Conservation (phyloP, 2,329 filamentous ascomycete genomes). For the Phialemonium atrogriseum region DNA sequence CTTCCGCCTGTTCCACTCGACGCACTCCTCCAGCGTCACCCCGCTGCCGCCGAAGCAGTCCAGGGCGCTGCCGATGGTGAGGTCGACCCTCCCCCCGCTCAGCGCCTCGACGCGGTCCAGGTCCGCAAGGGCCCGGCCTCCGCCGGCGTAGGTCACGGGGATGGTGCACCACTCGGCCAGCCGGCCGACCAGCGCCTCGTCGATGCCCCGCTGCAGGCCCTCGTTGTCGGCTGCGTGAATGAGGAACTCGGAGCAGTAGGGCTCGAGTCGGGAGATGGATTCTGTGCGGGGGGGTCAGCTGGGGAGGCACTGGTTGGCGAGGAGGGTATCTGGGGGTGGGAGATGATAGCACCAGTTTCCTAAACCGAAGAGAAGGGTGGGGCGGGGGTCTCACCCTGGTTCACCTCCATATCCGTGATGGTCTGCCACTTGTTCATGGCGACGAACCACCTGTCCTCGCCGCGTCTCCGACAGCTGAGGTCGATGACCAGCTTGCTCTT, state of each 20-base stretch:
- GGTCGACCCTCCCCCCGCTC: constrained; percentile 74
- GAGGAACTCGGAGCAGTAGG: constrained; percentile 92
- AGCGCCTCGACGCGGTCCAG: constrained; percentile 72
- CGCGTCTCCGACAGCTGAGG: constrained; percentile 76
- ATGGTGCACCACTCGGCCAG: constrained; percentile 82
- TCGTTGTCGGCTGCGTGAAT: constrained; percentile 97
- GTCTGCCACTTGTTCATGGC: constrained; percentile 99
- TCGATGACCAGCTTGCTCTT: constrained; percentile 84
- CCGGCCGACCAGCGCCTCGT: constrained; percentile 69
- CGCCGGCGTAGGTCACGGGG: constrained; percentile 93
- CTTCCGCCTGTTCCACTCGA: constrained; percentile 68
- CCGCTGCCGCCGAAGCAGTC: constrained; percentile 90
- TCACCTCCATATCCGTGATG: constrained; percentile 92
- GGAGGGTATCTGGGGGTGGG: too few relatives aligned
- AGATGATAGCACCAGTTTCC: too few relatives aligned
- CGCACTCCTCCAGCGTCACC: constrained; percentile 82
- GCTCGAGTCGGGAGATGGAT: constrained; percentile 71
- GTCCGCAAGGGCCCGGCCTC: constrained; percentile 75
- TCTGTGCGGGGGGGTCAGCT: constrained; percentile 38
- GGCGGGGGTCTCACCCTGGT: constrained; percentile 52
- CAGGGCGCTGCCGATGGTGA: constrained; percentile 93
- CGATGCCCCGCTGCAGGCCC: constrained; percentile 84
- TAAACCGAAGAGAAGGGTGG: constrained; percentile 1
- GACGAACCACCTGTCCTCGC: constrained; percentile 75
- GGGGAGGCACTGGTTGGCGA: neutral